Percentiles rank a stretch among this genome's conserved stretches.
Evolutionary conservation across 257 asterid species (phyloP).

Genomic region (Capsicum pubescens): DNA sequence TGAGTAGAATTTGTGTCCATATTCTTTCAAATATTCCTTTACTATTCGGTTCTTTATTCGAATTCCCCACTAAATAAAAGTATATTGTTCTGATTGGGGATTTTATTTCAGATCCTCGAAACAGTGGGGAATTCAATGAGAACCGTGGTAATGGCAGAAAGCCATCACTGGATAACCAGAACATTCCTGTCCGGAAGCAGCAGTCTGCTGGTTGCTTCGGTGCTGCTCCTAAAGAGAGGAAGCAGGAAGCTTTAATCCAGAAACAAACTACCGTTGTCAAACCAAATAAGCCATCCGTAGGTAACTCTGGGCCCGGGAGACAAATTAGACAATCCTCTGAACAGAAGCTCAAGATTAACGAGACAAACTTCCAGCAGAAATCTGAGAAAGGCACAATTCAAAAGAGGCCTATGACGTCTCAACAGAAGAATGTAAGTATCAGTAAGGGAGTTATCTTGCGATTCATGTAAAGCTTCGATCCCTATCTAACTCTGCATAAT

Average conservation of each 20-base stretch:
- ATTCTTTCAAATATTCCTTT: conserved; percentile 43
- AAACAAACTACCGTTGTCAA: conserved; percentile 49
- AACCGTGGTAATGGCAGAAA: conserved; percentile 73
- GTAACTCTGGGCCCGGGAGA: conserved; percentile 54
- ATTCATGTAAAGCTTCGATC: neutral
- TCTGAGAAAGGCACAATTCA: conserved; percentile 46
- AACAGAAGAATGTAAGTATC: conserved; percentile 57
- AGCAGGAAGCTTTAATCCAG: conserved; percentile 47
- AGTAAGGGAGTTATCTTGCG: neutral
- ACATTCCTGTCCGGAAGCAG: conserved; percentile 37
- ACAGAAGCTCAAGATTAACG: conserved; percentile 43
- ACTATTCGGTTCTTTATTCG: conserved; percentile 57
- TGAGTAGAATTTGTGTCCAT: conserved; percentile 62
- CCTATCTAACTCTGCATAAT: conserved; percentile 16
- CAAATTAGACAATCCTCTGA: conserved; percentile 49
- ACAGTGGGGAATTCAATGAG: conserved; percentile 77
- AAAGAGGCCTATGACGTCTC: conserved; percentile 57
- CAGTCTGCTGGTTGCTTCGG: conserved; percentile 35
- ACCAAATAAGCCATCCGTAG: conserved; percentile 49
- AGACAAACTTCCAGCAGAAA: conserved; percentile 50
- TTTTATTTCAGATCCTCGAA: conserved; percentile 76
- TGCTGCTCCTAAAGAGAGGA: conserved; percentile 48
- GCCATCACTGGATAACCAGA: conserved; percentile 46
- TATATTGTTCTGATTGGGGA: conserved; percentile 49
- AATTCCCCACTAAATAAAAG: conserved; percentile 56